Base-by-base conservation (phyloP, 2,329 filamentous ascomycete genomes). In the Trichoderma brevicompactum region DNA sequence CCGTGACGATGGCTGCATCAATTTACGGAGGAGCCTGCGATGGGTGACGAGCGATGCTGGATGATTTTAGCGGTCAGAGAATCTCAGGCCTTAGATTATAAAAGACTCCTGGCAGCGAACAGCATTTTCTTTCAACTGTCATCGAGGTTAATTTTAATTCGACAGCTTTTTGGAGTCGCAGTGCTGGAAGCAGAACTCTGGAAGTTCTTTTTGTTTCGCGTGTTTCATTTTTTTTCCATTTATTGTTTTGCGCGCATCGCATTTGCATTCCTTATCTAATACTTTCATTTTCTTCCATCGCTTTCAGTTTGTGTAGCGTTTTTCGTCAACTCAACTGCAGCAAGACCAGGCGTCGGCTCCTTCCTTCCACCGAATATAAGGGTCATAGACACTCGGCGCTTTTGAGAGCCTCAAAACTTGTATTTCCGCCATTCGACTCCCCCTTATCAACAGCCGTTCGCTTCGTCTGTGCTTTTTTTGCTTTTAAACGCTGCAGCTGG, bases 101-200 rank as follows among this genome's bases (percentile, higher is more conserved):
- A 38, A 63, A 46, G 48, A 43, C 49, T 44, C 13, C 6, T 17
- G 60, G 60, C 49, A n/a, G 10, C 40, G 54, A 36, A 43, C 40
- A 5, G 36, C 36, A 41, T 50, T 23, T 44, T 53, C 50, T 15
- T 40, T 40, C 19, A 15, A 15, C 23, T 34, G 13, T 40, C 41
- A 58, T 58, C 38, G 53, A 56, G 38, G 40, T 56, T 56, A 5
- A 49, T 46, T 32, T 19, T 49, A 38, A 49, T 61, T 28, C 5
- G 19, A n/a, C 23, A 17, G 13, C 7, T 38, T 60, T 54, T 54
- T 64, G 60, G 50, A 48, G 60, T 23, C 13, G 50, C 41, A 48
- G 40, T 44, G 28, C 48, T n/a, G 49, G 32, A 63, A 63, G 60
- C 60, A 63, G 60, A 54, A 23, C 61, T 64, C 61, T 64, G 61